Evolutionary conservation across 331 rosid species (phyloP).

Genomic region (Rosa hybrid): DNA sequence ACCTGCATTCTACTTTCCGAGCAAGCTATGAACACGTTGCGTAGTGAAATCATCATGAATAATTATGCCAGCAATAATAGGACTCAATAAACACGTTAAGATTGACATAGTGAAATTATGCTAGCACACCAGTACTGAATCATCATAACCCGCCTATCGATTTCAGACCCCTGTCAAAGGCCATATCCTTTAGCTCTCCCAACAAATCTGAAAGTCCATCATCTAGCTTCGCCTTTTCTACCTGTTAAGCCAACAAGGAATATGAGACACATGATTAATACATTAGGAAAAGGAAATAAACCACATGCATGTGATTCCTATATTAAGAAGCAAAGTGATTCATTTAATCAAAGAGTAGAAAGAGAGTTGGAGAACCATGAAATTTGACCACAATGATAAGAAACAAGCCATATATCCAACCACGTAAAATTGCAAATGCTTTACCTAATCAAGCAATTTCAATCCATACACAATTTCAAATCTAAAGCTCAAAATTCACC

Average conservation of each 20-base stretch:
- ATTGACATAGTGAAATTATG: not conserved
- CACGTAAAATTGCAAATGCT: too few relatives aligned
- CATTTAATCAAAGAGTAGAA: not conserved
- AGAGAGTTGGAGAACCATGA: not conserved
- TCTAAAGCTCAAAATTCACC: too few relatives aligned
- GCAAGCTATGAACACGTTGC: too few relatives aligned
- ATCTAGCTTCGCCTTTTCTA: slow-evolving; percentile 81
- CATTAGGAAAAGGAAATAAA: not conserved
- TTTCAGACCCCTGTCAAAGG: slow-evolving; percentile 91
- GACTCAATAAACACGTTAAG: not conserved
- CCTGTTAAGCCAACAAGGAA: slow-evolving; percentile 42
- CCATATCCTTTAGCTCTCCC: slow-evolving; percentile 94
- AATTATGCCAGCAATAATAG: not conserved
- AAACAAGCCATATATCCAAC: not conserved
- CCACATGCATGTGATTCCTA: not conserved
- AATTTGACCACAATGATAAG: not conserved
- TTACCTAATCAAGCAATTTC: too few relatives aligned
- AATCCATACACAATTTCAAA: too few relatives aligned
- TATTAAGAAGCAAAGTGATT: too few relatives aligned
- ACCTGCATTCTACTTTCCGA: too few relatives aligned
- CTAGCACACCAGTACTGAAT: not conserved
- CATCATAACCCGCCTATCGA: slow-evolving; percentile 61
- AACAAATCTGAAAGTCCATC: slow-evolving; percentile 71
- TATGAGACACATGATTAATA: not conserved
- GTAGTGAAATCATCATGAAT: too few relatives aligned